These are phyloP conservation scores for Tribonema minus DNA, from an alignment of 108 stramenopile genomes.

Conservation along the genomic window DNA sequence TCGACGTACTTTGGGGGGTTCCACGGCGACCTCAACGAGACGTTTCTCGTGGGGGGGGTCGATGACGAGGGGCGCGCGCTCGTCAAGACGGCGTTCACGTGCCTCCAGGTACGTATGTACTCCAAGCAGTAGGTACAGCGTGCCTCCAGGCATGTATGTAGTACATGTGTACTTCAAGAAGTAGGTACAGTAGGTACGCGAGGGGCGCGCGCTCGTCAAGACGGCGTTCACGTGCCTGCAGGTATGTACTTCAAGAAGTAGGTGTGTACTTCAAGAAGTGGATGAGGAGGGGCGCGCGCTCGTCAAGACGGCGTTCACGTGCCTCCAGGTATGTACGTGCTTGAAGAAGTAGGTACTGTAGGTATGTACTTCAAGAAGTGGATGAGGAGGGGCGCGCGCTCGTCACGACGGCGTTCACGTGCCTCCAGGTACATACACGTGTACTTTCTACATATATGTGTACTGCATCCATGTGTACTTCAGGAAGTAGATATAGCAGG, in stretches of 20 bases:
- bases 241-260: no score
- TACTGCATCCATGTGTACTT: no score
- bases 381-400: conserved; percentile 35
- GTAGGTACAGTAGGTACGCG: no score
- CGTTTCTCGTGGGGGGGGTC: conserved; percentile 51
- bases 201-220: conserved; percentile 27
- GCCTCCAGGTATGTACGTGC: no score
- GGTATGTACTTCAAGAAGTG: no score
- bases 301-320: conserved; percentile 50
- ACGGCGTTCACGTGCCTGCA: conserved; percentile 52
- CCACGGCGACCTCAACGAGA: conserved; percentile 60
- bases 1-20: conserved; percentile 46
- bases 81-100: conserved; percentile 50
- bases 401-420: conserved; percentile 49
- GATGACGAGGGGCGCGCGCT: conserved; percentile 37
- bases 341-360: no score
- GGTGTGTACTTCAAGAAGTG: no score
- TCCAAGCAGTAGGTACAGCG: no score
- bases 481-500: no score
- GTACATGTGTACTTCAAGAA: no score
- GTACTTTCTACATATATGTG: no score
- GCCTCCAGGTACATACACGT: no score
- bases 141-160: conserved; percentile 33
- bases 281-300: conserved; percentile 35
- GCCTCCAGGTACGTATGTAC: conserved; percentile 10